Conservation (phyloP, 495 filamentous ascomycete species). For the Talaromyces wortmannii region DNA sequence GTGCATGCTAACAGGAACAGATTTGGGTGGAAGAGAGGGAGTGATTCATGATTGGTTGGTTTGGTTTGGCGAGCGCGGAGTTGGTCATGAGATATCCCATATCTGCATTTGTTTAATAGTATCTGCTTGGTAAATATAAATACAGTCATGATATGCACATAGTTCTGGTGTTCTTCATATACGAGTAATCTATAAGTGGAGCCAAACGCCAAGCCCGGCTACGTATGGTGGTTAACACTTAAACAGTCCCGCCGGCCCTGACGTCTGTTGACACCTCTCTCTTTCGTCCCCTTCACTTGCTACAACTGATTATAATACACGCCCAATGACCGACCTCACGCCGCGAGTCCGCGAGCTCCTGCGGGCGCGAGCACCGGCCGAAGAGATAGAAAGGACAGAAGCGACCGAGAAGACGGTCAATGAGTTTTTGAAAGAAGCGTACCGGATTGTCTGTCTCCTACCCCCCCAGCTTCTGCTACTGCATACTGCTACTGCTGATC, state of each 20-base stretch:
- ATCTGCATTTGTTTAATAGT: background rate
- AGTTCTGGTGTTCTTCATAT: no score
- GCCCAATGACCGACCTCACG: slow-evolving; percentile 62
- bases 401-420: slow-evolving; percentile 48
- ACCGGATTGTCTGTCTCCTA: slow-evolving; percentile 66
- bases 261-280: no score
- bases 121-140: background rate
- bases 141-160: background rate
- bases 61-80: slow-evolving; percentile 5
- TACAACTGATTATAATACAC: no score
- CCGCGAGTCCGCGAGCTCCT: slow-evolving; percentile 57
- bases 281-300: no score
- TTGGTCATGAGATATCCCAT: background rate
- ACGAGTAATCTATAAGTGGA: no score
- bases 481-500: no score
- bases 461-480: no score
- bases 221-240: no score
- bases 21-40: slow-evolving; percentile 60
- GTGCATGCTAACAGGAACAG: slow-evolving; percentile 23
- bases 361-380: slow-evolving; percentile 31
- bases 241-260: no score
- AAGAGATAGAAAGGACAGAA: slow-evolving; percentile 29
- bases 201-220: background rate
- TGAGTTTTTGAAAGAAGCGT: slow-evolving; percentile 92
- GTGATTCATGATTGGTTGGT: background rate